Conservation (phyloP, 805 yeast species). For the Candida railenensis region DNA sequence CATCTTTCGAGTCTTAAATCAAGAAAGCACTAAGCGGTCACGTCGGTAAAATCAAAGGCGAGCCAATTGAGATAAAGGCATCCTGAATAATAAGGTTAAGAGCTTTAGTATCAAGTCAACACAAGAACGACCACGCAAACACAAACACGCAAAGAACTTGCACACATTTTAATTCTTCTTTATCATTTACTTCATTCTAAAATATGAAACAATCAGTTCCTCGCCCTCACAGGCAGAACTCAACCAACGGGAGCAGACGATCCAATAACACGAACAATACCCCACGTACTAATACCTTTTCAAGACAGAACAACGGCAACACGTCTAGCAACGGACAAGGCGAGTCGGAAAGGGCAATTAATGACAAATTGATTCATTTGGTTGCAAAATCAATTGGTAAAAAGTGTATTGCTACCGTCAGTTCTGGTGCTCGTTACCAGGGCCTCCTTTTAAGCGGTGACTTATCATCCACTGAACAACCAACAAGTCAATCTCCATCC, state of each 20-base stretch:
- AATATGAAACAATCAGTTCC: constrained; percentile 3
- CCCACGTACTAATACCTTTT: constrained; percentile 13
- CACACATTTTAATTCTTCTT: background rate
- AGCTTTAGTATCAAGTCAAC: constrained; percentile 18
- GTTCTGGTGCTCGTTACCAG: constrained; percentile 56
- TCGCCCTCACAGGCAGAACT: constrained; percentile 6
- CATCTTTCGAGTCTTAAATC: background rate
- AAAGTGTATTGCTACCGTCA: constrained; percentile 54
- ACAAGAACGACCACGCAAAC: too few relatives aligned
- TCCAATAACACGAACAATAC: background rate
- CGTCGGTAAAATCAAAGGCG: background rate
- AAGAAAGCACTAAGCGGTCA: background rate
- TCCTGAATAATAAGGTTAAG: too few relatives aligned
- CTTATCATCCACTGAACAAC: constrained; percentile 19
- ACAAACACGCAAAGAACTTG: too few relatives aligned
- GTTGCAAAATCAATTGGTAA: constrained; percentile 59
- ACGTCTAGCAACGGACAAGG: background rate
- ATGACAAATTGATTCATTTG: constrained; percentile 56
- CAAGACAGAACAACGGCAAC: constrained; percentile 7
- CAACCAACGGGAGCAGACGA: constrained; percentile 2
- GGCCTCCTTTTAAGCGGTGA: constrained; percentile 59
- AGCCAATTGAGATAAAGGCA: background rate
- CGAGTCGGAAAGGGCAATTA: constrained; percentile 12
- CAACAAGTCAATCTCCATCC: constrained; percentile 16
- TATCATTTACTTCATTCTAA: background rate